Conservation (phyloP, 768 basidiomycete genomes). For the Kwoniella dendrophila region DNA sequence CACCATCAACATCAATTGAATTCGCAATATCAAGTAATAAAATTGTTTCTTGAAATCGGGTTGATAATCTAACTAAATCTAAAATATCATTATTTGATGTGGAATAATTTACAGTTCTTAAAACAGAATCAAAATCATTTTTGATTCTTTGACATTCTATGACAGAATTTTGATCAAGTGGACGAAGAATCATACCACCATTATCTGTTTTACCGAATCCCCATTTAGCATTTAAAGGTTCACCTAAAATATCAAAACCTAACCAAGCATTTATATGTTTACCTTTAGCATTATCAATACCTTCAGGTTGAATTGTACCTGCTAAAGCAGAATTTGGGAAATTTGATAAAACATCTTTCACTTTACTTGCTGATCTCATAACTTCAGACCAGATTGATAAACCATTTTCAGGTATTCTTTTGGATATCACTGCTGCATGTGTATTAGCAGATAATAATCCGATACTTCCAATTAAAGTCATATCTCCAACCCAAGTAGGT, state of each 20-base stretch:
- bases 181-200: conserved; percentile 7
- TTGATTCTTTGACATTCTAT: conserved; percentile 27
- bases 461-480: conserved; percentile 75
- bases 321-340: conserved; percentile 27
- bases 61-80: conserved; percentile 26
- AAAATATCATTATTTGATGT: neutral
- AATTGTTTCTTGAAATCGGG: conserved; percentile 18
- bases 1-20: conserved; percentile 52
- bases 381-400: conserved; percentile 41
- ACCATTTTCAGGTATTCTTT: conserved; percentile 42
- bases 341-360: conserved; percentile 36
- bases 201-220: conserved; percentile 32
- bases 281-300: conserved; percentile 18
- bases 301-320: conserved; percentile 7
- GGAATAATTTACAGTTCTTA: neutral
- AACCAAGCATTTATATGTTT: conserved; percentile 21
- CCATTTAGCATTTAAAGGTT: conserved; percentile 33
- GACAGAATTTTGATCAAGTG: conserved; percentile 31
- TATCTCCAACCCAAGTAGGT: conserved; percentile 45
- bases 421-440: conserved; percentile 62
- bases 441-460: conserved; percentile 56
- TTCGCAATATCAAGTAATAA: conserved; percentile 46
- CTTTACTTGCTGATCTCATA: conserved; percentile 37
- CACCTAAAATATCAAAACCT: conserved; percentile 19
- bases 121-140: conserved; percentile 22